Conservation (phyloP, 2,329 filamentous ascomycete genomes). For the Aspergillus sp. region DNA sequence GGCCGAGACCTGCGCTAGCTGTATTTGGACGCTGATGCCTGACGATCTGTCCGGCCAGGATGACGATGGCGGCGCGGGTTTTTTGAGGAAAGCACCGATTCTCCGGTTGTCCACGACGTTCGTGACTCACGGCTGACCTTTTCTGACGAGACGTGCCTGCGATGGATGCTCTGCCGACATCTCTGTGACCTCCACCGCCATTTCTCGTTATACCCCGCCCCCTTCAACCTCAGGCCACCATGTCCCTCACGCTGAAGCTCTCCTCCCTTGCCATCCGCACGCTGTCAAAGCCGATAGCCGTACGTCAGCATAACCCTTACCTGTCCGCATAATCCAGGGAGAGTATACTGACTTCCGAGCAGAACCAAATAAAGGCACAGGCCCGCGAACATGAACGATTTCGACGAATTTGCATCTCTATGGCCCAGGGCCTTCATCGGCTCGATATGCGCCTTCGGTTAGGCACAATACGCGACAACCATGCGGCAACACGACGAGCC, state of each 20-base stretch:
- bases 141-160: background rate
- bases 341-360: conserved; percentile 24
- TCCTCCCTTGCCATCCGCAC: conserved; percentile 65
- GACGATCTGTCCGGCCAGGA: conserved; percentile 11
- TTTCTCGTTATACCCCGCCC: background rate
- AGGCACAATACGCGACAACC: conserved; percentile 62
- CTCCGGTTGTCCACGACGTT: background rate
- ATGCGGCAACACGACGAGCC: conserved; percentile 48
- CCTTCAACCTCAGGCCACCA: conserved; percentile 28
- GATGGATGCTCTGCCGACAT: background rate
- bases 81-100: background rate
- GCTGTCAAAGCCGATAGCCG: conserved; percentile 67
- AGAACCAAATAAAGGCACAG: conserved; percentile 69
- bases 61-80: conserved; percentile 7
- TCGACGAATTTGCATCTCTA: conserved; percentile 59
- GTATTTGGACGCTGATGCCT: conserved; percentile 9
- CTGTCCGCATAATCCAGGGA: background rate
- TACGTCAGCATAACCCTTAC: conserved; percentile 35
- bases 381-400: conserved; percentile 69
- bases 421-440: conserved; percentile 64
- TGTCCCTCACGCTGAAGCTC: conserved; percentile 67
- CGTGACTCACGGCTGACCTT: background rate
- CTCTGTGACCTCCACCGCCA: background rate
- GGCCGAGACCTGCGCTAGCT: conserved; percentile 12
- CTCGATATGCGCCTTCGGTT: conserved; percentile 69